These are phyloP conservation scores for Spergularia marina DNA, from an alignment of 148 eudicot species.

Conservation along the genomic window DNA sequence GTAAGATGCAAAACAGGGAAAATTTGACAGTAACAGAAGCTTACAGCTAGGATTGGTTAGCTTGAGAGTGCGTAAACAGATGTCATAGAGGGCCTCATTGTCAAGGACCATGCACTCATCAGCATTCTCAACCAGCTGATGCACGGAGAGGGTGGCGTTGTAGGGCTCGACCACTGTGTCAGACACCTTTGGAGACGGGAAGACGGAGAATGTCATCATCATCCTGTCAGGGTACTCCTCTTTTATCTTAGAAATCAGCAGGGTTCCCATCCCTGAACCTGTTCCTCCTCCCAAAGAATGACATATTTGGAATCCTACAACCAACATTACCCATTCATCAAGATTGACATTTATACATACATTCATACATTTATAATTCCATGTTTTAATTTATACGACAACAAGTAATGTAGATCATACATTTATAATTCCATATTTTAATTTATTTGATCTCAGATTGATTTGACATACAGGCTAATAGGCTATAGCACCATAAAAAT, in stretches of 20 bases:
- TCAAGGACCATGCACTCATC: conserved; percentile 62
- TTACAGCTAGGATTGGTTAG: conserved; percentile 63
- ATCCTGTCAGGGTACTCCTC: conserved; percentile 61
- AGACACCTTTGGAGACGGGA: conserved; percentile 58
- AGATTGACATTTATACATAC: neutral
- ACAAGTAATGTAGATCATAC: no score
- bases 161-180: conserved; percentile 63
- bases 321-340: neutral
- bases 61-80: conserved; percentile 59
- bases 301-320: conserved; percentile 55
- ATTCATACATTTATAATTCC: no score
- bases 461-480: no score
- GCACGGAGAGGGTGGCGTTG: conserved; percentile 57
- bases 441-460: no score
- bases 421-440: no score
- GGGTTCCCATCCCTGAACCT: conserved; percentile 59
- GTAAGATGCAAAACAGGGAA: neutral
- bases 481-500: no score
- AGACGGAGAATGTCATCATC: conserved; percentile 61
- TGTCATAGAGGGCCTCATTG: conserved; percentile 57
- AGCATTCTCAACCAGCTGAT: conserved; percentile 56
- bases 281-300: conserved; percentile 64
- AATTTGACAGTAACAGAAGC: neutral
- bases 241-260: conserved; percentile 50
- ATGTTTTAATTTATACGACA: no score